phyloP scores from a whole-genome alignment of 768 basidiomycete species.

The Steccherinum ochraceum region DNA sequence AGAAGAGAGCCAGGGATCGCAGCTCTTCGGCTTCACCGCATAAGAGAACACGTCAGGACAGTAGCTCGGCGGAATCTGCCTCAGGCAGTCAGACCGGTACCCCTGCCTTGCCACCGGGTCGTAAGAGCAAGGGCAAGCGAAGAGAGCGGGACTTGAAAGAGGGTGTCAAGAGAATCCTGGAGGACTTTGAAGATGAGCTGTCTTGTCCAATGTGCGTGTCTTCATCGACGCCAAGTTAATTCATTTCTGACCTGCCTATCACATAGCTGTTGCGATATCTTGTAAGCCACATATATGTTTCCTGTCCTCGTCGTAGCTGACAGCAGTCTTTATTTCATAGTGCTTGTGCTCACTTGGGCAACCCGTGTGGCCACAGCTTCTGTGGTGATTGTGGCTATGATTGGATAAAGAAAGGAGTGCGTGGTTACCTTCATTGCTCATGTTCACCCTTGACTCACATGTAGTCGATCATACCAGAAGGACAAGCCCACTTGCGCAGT shows the following conservation, averaged over 20 bases:
- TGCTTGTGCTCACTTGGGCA: constrained; percentile 53
- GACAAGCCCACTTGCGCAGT: constrained; percentile 42
- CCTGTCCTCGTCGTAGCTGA: no score
- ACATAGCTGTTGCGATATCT: constrained; percentile 61
- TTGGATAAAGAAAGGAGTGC: constrained; percentile 53
- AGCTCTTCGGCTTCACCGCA: background rate
- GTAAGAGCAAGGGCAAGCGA: constrained; percentile 32
- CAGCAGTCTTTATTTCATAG: no score
- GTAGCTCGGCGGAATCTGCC: no score
- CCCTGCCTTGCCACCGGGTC: constrained; percentile 1
- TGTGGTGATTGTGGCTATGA: constrained; percentile 62
- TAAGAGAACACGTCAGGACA: background rate
- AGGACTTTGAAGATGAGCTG: constrained; percentile 56
- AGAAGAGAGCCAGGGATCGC: background rate
- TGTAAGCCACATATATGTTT: no score
- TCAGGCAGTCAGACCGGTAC: background rate
- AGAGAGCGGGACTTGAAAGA: constrained; percentile 23
- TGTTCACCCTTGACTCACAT: no score
- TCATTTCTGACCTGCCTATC: constrained; percentile 9
- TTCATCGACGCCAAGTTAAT: background rate
- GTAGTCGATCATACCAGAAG: no score
- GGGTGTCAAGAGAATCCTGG: constrained; percentile 27
- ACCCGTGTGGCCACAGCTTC: constrained; percentile 70
- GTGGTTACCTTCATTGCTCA: no score
- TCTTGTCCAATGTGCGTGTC: constrained; percentile 62